Percentiles rank a stretch among this genome's conserved stretches.
phyloP scores from a whole-genome alignment of 202 grass and related monocot species.

The Dendrocalamus latiflorus region DNA sequence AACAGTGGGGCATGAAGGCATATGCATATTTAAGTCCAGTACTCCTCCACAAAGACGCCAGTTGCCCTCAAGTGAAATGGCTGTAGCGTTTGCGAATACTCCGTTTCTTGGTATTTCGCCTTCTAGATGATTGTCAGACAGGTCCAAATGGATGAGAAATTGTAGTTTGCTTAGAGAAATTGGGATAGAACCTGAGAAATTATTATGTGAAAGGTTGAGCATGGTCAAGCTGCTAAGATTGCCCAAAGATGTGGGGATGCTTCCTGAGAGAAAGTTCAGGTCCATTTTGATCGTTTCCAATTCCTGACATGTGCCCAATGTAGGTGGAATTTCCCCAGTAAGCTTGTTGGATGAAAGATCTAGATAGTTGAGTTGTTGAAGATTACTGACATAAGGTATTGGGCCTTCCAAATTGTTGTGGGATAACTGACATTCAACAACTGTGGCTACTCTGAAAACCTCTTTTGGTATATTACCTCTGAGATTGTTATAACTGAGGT shows the following conservation, averaged over 20 bases:
- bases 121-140: slow-evolving; percentile 37
- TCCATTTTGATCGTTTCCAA: slow-evolving; percentile 4
- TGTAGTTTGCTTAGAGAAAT: background rate
- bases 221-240: slow-evolving; percentile 1
- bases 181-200: slow-evolving; percentile 29
- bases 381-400: slow-evolving; percentile 19
- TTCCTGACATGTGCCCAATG: background rate
- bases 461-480: slow-evolving; percentile 11
- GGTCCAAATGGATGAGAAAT: background rate
- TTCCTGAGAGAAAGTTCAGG: slow-evolving; percentile 28
- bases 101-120: slow-evolving; percentile 36
- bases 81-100: slow-evolving; percentile 27
- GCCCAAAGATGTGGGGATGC: slow-evolving; percentile 18
- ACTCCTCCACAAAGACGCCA: slow-evolving; percentile 10
- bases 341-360: slow-evolving; percentile 42
- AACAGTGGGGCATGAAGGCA: background rate
- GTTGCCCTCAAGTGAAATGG: slow-evolving; percentile 24
- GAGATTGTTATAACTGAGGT: slow-evolving; percentile 24
- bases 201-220: slow-evolving; percentile 43
- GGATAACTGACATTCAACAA: background rate
- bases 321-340: slow-evolving; percentile 9
- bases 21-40: slow-evolving; percentile 13
- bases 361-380: slow-evolving; percentile 14
- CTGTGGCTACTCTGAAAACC: background rate
- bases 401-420: slow-evolving; percentile 23